These are phyloP conservation scores for Eudorina sp. DNA, from an alignment of 139 green algal genomes.

Conservation along the genomic window DNA sequence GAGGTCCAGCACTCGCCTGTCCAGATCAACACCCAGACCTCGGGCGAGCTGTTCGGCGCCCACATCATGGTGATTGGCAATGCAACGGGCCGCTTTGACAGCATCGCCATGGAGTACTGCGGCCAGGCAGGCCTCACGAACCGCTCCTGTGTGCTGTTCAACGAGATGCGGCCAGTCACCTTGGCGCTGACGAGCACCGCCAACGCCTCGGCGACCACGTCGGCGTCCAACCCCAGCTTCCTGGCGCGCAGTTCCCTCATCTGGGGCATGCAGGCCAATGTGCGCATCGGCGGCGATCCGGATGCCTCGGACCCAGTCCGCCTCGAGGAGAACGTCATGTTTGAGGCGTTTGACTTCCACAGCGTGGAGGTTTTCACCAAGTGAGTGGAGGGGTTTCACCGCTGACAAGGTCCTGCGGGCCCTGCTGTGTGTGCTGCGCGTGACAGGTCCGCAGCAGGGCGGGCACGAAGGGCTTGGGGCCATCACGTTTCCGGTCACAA, in stretches of 20 bases:
- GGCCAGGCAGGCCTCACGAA: conserved; percentile 49
- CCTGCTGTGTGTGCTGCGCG: no score
- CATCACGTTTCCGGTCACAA: no score
- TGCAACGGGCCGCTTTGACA: conserved; percentile 30
- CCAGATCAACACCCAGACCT: no score
- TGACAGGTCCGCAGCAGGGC: no score
- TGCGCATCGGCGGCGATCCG: neutral
- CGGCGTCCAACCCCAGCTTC: conserved; percentile 39
- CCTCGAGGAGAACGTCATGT: conserved; percentile 26
- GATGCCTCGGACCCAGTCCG: neutral
- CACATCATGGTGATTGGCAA: conserved; percentile 40
- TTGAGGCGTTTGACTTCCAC: conserved; percentile 25
- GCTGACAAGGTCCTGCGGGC: no score
- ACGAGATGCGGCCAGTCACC: neutral
- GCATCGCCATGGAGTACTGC: conserved; percentile 43
- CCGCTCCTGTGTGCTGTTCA: conserved; percentile 46
- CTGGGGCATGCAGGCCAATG: conserved; percentile 48
- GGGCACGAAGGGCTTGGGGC: no score
- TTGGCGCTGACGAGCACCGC: neutral
- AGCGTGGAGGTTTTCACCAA: conserved; percentile 2
- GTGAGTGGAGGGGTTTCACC: no score
- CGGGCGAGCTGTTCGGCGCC: conserved; percentile 48
- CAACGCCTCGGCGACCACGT: neutral
- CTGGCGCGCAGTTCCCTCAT: conserved; percentile 29
- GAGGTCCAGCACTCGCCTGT: neutral